Conservation (phyloP, 179 eudicot species). For the Nepenthes alata region DNA sequence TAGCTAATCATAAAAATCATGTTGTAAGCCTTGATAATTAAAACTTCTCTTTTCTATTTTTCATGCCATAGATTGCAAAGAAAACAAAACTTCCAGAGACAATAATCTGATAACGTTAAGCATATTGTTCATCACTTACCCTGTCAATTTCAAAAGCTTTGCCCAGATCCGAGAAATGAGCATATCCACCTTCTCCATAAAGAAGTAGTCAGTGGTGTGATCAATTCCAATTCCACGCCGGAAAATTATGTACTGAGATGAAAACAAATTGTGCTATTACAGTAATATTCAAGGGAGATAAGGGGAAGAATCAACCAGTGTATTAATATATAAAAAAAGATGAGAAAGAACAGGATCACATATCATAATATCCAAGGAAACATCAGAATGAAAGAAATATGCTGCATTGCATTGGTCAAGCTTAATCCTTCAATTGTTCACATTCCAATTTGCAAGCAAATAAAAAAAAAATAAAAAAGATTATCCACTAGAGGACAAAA, state of each 20-base stretch:
- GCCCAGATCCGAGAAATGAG: constrained; percentile 67
- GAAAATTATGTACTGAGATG: constrained; percentile 66
- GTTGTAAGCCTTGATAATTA: no score
- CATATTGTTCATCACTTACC: constrained; percentile 15
- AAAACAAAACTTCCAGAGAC: neutral
- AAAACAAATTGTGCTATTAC: constrained; percentile 1
- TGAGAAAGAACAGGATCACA: no score
- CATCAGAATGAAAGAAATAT: no score
- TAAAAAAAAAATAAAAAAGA: no score
- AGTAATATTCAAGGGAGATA: no score
- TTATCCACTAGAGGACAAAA: no score
- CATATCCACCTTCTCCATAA: constrained; percentile 93
- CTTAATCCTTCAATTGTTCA: neutral
- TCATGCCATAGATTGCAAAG: neutral
- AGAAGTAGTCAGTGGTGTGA: constrained; percentile 62
- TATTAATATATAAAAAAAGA: neutral
- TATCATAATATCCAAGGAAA: no score
- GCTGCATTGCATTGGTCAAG: no score
- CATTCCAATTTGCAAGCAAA: neutral
- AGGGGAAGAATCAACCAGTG: neutral
- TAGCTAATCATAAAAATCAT: no score
- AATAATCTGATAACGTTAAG: neutral
- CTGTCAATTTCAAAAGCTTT: constrained; percentile 47
- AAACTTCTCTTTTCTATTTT: neutral
- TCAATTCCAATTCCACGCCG: constrained; percentile 98